Conservation (phyloP, 495 filamentous ascomycete genomes). For the Physcia stellaris region DNA sequence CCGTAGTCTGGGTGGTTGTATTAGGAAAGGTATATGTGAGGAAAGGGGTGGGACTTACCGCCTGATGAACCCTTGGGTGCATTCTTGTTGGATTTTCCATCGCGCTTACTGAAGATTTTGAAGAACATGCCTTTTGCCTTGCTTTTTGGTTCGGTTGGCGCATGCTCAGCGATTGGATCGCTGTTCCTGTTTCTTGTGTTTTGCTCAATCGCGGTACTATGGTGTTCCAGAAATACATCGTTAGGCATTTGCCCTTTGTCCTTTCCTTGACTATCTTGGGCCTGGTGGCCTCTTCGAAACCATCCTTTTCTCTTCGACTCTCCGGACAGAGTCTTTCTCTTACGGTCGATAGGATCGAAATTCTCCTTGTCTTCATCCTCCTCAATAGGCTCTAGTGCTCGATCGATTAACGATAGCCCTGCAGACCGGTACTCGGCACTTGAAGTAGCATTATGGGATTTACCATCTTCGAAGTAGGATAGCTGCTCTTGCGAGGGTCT, state of each 20-base stretch:
- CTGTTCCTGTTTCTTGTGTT: slow-evolving; percentile 4
- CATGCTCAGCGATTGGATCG: slow-evolving; percentile 8
- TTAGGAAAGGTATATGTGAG: not conserved
- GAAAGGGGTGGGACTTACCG: slow-evolving; percentile 3
- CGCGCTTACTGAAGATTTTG: slow-evolving; percentile 18
- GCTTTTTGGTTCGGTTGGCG: slow-evolving; percentile 6
- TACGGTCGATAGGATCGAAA: slow-evolving; percentile 7
- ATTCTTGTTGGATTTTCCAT: slow-evolving; percentile 8
- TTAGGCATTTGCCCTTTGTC: too few relatives aligned
- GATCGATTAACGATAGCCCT: slow-evolving; percentile 6
- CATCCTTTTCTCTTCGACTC: slow-evolving; percentile 49
- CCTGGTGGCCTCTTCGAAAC: slow-evolving; percentile 39
- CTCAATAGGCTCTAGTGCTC: slow-evolving; percentile 18
- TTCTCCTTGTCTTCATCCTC: slow-evolving; percentile 14
- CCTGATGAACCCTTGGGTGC: not conserved
- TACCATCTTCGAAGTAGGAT: not conserved
- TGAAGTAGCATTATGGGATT: slow-evolving; percentile 3
- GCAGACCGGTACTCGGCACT: slow-evolving; percentile 5
- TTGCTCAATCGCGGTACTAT: too few relatives aligned
- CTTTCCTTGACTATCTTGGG: slow-evolving; percentile 6
- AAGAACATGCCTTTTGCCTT: slow-evolving; percentile 14
- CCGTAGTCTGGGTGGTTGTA: slow-evolving; percentile 9
- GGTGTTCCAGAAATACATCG: too few relatives aligned
- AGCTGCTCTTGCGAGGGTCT: slow-evolving; percentile 2
- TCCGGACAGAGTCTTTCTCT: not conserved